Conservation (phyloP, 2,329 filamentous ascomycete genomes). For the Beauveria sp. region DNA sequence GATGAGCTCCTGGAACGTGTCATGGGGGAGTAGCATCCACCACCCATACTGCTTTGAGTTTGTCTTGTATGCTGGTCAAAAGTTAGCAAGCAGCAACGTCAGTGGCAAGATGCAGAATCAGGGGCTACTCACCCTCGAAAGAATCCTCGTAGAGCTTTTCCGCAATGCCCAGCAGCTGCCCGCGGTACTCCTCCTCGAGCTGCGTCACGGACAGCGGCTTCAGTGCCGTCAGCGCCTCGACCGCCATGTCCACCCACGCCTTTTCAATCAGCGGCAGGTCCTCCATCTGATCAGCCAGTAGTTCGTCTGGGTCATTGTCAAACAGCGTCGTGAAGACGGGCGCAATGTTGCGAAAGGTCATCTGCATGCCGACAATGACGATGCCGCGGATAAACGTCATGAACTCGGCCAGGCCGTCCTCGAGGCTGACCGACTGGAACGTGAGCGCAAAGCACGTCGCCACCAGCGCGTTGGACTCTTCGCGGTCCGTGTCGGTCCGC, state of each 20-base stretch:
- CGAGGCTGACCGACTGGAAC: slow-evolving; percentile 50
- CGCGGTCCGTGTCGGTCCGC: slow-evolving; percentile 33
- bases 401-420: slow-evolving; percentile 52
- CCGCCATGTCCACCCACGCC: slow-evolving; percentile 40
- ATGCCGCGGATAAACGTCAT: slow-evolving; percentile 54
- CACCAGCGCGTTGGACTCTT: slow-evolving; percentile 52
- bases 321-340: slow-evolving; percentile 43
- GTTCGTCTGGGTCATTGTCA: slow-evolving; percentile 31
- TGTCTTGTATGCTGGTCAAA: slow-evolving; percentile 38
- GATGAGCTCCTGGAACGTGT: slow-evolving; percentile 42
- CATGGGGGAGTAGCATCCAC: slow-evolving; percentile 52
- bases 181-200: slow-evolving; percentile 40
- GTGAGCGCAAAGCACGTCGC: slow-evolving; percentile 53
- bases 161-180: slow-evolving; percentile 38
- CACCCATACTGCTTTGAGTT: slow-evolving; percentile 44
- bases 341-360: slow-evolving; percentile 40
- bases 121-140: slow-evolving; percentile 36
- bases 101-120: neutral
- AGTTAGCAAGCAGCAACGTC: neutral
- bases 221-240: slow-evolving; percentile 34
- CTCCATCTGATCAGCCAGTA: slow-evolving; percentile 39
- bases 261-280: slow-evolving; percentile 37
- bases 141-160: slow-evolving; percentile 45
- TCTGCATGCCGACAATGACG: slow-evolving; percentile 45
- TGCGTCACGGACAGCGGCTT: slow-evolving; percentile 34